Evolutionary conservation across 129 eudicot genomes (phyloP), one percentile per base, ranked within the genome.

Genomic region (Saussurea involucrata): DNA sequence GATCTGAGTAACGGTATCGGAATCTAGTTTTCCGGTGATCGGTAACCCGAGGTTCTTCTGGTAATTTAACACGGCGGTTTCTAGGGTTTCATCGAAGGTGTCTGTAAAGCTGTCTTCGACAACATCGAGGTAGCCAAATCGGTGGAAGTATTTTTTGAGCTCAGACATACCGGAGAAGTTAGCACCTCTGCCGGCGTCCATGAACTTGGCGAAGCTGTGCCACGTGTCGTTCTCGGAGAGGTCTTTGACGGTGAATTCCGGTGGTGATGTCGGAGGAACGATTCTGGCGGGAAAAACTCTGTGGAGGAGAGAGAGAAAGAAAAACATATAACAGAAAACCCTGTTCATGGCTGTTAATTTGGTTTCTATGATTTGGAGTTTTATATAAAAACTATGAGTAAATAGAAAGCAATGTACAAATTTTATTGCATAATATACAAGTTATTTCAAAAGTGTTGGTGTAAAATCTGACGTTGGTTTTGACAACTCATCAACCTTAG

Each of bases 101-200:
- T 93, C 92, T 13, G 88, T 74, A 37, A 89, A 73, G 57, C 78
- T 81, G 15, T 72, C n/a, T n/a, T n/a, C 77, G 27, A 77, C n/a
- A 28, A 7, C 9, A 6, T 83, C 63, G 31, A 94, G 86, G 85
- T 94, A 94, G 4, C 98, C 98, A 76, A 94, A 94, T 11, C 92
- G 89, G 27, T 80, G 86, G 83, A 92, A 89, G 83, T 92, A 92
- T 65, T 77, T 78, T 74, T 89, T 92, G 75, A 92, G 91, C 81
- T 86, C 89, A 1, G 92, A 76, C 71, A 92, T 85, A 27, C 97
- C 97, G 58, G 85, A 31, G 72, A 87, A 77, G 18, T 68, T 75
- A 80, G 79, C 83, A 31, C 97, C 97, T 20, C 86, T 91, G 3
- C 84, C 88, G 79, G 88, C 88, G 82, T 89, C 89, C n/a, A 78